A percentile compares a stretch with the other conserved stretches of the same genome.
Conservation (phyloP, 2,329 filamentous ascomycete genomes). For the Monosporascus sp. region DNA sequence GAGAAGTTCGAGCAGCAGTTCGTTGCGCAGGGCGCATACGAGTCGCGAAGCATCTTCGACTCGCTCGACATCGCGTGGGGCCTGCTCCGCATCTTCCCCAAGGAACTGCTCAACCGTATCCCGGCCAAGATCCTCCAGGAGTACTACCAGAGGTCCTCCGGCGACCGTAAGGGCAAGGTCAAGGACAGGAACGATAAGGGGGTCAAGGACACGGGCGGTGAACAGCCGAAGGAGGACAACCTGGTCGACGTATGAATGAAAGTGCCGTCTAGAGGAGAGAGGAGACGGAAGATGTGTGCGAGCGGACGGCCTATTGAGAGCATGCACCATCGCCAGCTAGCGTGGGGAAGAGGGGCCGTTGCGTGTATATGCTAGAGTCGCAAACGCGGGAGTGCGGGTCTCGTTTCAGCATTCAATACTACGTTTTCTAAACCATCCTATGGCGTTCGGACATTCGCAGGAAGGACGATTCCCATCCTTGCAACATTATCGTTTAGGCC, state of each 20-base stretch:
- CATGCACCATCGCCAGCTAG: too few relatives aligned
- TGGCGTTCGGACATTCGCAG: too few relatives aligned
- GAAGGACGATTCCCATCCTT: too few relatives aligned
- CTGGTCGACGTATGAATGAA: conserved; percentile 50
- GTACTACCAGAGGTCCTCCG: conserved; percentile 67
- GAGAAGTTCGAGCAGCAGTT: conserved; percentile 98
- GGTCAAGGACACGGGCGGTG: conserved; percentile 36
- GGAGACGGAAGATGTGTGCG: too few relatives aligned
- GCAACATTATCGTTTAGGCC: too few relatives aligned
- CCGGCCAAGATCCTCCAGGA: conserved; percentile 77
- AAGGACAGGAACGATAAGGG: conserved; percentile 40
- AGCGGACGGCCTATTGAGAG: too few relatives aligned
- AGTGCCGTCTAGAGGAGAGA: too few relatives aligned
- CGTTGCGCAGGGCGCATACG: conserved; percentile 87
- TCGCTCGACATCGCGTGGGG: conserved; percentile 96
- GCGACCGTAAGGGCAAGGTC: conserved; percentile 58
- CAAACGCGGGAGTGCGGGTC: neutral
- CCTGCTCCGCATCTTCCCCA: conserved; percentile 92
- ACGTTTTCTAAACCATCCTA: neutral
- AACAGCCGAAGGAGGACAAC: conserved; percentile 47
- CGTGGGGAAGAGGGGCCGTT: neutral
- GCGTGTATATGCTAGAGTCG: neutral
- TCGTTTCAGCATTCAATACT: neutral
- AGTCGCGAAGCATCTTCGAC: conserved; percentile 85
- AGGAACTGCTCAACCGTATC: conserved; percentile 95